These are phyloP conservation scores for Trametes meyenii DNA, from an alignment of 768 basidiomycete genomes.

Conservation along the genomic window DNA sequence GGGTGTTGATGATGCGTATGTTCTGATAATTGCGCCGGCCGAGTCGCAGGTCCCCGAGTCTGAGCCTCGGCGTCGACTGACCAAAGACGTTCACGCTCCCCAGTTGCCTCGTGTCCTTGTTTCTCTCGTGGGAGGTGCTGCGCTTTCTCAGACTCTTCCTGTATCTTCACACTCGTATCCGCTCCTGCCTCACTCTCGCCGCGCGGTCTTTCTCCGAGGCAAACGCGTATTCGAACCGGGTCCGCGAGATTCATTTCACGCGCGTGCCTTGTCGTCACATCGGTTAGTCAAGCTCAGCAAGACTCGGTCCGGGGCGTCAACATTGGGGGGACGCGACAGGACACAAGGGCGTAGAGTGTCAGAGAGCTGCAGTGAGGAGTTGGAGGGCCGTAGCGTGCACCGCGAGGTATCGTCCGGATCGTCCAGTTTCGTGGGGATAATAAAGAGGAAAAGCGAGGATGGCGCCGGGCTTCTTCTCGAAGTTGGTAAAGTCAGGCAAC, in stretches of 20 bases:
- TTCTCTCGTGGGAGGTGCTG: background rate
- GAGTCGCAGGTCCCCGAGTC: background rate
- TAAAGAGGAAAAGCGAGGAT: slow-evolving; percentile 10
- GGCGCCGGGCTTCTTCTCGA: slow-evolving; percentile 35
- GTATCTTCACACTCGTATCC: background rate
- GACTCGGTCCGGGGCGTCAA: slow-evolving; percentile 1
- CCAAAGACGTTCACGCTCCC: background rate
- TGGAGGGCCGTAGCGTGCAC: background rate
- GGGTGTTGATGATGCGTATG: background rate
- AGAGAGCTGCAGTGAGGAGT: background rate
- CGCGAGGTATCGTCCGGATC: slow-evolving; percentile 7
- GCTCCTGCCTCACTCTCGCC: slow-evolving; percentile 1
- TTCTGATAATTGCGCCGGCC: background rate
- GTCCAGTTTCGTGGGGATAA: background rate
- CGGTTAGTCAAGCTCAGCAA: slow-evolving; percentile 1
- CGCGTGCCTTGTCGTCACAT: slow-evolving; percentile 18
- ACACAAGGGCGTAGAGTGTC: background rate
- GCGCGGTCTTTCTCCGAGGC: slow-evolving; percentile 24
- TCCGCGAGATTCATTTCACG: slow-evolving; percentile 30
- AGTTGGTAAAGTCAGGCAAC: slow-evolving; percentile 30
- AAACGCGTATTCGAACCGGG: slow-evolving; percentile 25
- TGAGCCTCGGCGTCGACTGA: background rate
- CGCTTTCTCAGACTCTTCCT: background rate
- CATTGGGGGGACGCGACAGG: background rate
- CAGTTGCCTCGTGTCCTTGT: background rate